Percentiles rank a stretch among this genome's conserved stretches.
phyloP scores from a whole-genome alignment of 2,329 filamentous ascomycete species.

The Penicillium sumatraense region DNA sequence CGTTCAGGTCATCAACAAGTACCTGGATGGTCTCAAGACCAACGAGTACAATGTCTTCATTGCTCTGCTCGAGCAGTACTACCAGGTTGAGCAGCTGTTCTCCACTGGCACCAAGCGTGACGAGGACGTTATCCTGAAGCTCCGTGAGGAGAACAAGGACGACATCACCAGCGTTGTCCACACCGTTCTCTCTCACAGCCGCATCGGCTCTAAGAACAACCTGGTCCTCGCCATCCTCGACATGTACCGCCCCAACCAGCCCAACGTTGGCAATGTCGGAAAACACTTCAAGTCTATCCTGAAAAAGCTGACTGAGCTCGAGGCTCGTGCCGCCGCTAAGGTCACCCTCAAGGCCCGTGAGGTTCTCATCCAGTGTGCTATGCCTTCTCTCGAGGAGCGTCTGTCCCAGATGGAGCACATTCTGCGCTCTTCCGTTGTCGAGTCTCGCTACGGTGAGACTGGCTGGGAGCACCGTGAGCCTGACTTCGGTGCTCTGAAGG shows the following conservation, averaged over 20 bases:
- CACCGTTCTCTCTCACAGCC: slow-evolving; percentile 90
- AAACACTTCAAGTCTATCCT: slow-evolving; percentile 85
- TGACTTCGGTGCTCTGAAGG: slow-evolving; percentile 87
- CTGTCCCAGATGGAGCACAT: slow-evolving; percentile 98
- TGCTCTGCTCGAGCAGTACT: slow-evolving; percentile 79
- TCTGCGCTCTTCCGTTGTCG: slow-evolving; percentile 88
- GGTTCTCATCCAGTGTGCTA: slow-evolving; percentile 93
- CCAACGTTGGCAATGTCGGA: slow-evolving; percentile 82
- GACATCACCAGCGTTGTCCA: slow-evolving; percentile 83
- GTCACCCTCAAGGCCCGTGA: slow-evolving; percentile 96
- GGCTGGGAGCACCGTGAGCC: slow-evolving; percentile 96
- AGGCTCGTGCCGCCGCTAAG: slow-evolving; percentile 85
- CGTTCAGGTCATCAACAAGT: slow-evolving; percentile 75
- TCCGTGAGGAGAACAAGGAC: slow-evolving; percentile 96
- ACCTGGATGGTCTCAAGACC: slow-evolving; percentile 84
- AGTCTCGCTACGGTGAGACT: slow-evolving; percentile 96
- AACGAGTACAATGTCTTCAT: slow-evolving; percentile 87
- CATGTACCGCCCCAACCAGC: slow-evolving; percentile 93
- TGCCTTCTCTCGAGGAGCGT: slow-evolving; percentile 94
- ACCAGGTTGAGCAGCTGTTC: slow-evolving; percentile 83
- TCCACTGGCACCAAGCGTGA: slow-evolving; percentile 82
- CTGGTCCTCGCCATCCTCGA: slow-evolving; percentile 89
- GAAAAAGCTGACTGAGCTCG: slow-evolving; percentile 86
- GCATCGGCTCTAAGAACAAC: slow-evolving; percentile 91
- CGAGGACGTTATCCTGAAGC: slow-evolving; percentile 89